Evolutionary conservation across 2,329 filamentous ascomycete species (phyloP).

Genomic region (Colletotrichum sp.): DNA sequence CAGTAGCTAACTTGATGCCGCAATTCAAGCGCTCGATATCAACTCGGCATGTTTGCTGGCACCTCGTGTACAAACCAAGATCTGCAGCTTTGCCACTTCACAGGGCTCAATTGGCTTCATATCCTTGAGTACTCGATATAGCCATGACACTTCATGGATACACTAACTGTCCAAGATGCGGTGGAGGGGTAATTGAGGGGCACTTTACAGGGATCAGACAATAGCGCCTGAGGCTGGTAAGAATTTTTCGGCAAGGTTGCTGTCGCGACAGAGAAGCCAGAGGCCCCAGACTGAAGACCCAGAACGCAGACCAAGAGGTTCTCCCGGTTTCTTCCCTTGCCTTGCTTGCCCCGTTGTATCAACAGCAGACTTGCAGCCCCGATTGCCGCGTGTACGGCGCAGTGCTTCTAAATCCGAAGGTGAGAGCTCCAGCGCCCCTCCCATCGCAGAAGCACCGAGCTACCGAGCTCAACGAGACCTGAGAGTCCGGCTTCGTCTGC

Average conservation of each 20-base stretch:
- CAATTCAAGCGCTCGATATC: not conserved
- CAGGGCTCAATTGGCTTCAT: not conserved
- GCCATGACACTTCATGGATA: not conserved
- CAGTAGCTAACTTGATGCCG: not conserved
- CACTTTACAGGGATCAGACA: conserved; percentile 8
- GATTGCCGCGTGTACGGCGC: conserved; percentile 2
- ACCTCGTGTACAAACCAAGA: not conserved
- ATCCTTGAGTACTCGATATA: not conserved
- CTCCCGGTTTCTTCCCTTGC: conserved; percentile 16
- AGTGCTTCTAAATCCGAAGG: not conserved
- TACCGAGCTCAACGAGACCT: not conserved
- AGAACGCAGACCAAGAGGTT: conserved; percentile 3
- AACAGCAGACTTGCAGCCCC: not conserved
- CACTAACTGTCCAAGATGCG: not conserved
- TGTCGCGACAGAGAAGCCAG: not conserved
- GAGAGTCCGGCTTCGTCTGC: not conserved
- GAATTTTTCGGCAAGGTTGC: conserved; percentile 13
- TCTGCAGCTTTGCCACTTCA: not conserved
- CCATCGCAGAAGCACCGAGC: not conserved
- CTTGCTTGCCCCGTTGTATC: not conserved
- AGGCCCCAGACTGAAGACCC: not conserved
- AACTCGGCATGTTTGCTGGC: not conserved
- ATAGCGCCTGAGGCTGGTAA: conserved; percentile 17
- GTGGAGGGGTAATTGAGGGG: conserved; percentile 20
- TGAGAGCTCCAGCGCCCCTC: not conserved